Base-by-base conservation (phyloP, 2,329 filamentous ascomycete species). In the Teratosphaeria viscida region DNA sequence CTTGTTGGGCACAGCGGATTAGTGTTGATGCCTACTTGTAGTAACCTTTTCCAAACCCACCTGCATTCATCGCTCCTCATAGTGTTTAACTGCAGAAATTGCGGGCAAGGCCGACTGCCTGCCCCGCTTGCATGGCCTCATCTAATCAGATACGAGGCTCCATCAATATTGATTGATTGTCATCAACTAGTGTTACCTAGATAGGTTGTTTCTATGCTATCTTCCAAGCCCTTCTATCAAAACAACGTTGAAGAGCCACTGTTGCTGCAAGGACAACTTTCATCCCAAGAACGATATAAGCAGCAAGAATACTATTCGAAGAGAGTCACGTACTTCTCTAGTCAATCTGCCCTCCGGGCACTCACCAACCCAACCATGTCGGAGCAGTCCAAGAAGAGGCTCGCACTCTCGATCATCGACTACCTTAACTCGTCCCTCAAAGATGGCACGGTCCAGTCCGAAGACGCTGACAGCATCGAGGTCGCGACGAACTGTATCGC, bases 341-440 rank as follows among this genome's bases (percentile, higher is more conserved):
- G 43, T 49, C 43, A 49, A 6, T 23, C 43, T 49, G 43, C 43
- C 43, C 43, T 6, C 2, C 19, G 43, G 43, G 43, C 43, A 49
- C 43, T 23, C 16, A 19, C 43, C 4, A 49, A 6, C 43, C 19
- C 43, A 49, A 55, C 19, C 53, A 55, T 55, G 55, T 74, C 76
- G 65, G 68, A 70, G 62, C 68, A 72, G 60, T 84, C 84, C 58
- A 85, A 85, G 74, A 87, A 99, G 84, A 90, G 92, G 78, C 88
- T 99, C 65, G 94, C 94, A 75, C 89, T 99, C 73, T 90, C 94
- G 69, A 92, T 99, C 75, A 90, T 95, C 80, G 90, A 97, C 78
- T 99, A 96, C 80, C 87, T 99, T 62, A 83, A 83, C 68, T 86
- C 84, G 61, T 95, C 91, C 54, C 79, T 90, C 67, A 87, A 85